phyloP scores from a whole-genome alignment of 2,329 filamentous ascomycete species.

The Cordyceps cateniannulata region DNA sequence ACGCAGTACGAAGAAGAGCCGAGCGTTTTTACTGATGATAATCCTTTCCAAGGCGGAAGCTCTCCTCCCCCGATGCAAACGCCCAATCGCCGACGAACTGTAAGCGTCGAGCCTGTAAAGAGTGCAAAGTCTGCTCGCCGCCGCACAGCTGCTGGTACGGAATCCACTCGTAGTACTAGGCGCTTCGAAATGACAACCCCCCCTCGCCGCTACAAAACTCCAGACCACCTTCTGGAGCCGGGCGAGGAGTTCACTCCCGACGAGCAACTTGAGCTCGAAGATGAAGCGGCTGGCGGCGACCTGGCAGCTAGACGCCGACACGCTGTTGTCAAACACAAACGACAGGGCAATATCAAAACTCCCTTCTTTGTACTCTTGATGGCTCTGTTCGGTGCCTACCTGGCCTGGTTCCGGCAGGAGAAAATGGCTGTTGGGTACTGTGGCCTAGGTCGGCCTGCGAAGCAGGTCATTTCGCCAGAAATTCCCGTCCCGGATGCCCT shows the following conservation, averaged over 20 bases:
- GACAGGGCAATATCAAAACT: constrained; percentile 47
- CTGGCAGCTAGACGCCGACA: constrained; percentile 37
- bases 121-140: constrained; percentile 39
- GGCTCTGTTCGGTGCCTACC: constrained; percentile 65
- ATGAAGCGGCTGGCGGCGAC: constrained; percentile 53
- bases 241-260: constrained; percentile 94
- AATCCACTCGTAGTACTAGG: constrained; percentile 34
- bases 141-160: constrained; percentile 31
- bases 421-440: constrained; percentile 97
- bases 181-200: constrained; percentile 51
- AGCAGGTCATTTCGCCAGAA: constrained; percentile 41
- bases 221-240: constrained; percentile 46
- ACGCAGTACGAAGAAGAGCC: constrained; percentile 34
- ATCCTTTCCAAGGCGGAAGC: constrained; percentile 86
- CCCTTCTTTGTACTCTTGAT: constrained; percentile 67
- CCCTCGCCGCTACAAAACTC: constrained; percentile 28
- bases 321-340: constrained; percentile 27
- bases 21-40: constrained; percentile 78
- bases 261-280: constrained; percentile 73
- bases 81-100: constrained; percentile 44
- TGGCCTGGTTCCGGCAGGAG: constrained; percentile 83
- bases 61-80: constrained; percentile 52
- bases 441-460: constrained; percentile 65
- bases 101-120: constrained; percentile 34
- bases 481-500: constrained; percentile 64